These are phyloP conservation scores for Podosphaera aphanis DNA, from an alignment of 2,329 filamentous ascomycete genomes.

Conservation along the genomic window DNA sequence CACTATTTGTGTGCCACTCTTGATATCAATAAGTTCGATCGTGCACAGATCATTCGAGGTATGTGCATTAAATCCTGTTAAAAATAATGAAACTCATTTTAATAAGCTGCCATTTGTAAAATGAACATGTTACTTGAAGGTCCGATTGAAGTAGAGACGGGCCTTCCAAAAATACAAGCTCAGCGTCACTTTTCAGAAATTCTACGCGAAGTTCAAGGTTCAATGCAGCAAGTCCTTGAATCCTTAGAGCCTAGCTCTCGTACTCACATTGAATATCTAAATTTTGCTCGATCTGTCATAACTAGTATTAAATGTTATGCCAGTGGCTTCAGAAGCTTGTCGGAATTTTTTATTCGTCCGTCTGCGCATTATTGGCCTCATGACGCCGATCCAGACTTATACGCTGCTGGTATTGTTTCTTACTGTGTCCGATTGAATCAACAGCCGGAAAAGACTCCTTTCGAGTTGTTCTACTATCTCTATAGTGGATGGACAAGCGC, in stretches of 20 bases:
- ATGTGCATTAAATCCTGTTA: neutral
- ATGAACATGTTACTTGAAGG: constrained; percentile 6
- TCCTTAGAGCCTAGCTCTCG: constrained; percentile 5
- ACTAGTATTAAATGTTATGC: constrained; percentile 10
- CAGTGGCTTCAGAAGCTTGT: constrained; percentile 9
- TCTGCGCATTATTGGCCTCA: constrained; percentile 13
- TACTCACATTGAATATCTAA: constrained; percentile 9
- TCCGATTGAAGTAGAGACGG: constrained; percentile 2
- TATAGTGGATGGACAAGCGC: constrained; percentile 12
- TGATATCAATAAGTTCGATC: neutral
- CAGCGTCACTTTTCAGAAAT: constrained; percentile 6
- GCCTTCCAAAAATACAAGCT: constrained; percentile 5
- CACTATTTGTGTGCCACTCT: constrained; percentile 4
- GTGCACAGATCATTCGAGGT: constrained; percentile 4
- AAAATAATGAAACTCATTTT: neutral
- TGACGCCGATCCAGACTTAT: constrained; percentile 12
- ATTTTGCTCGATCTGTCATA: constrained; percentile 8
- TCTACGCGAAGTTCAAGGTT: constrained; percentile 9
- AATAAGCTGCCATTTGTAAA: constrained; percentile 4
- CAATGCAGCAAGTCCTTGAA: constrained; percentile 10
- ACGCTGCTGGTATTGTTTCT: constrained; percentile 11
- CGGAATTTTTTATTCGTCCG: constrained; percentile 10
- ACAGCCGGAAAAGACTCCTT: constrained; percentile 6
- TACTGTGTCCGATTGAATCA: constrained; percentile 10
- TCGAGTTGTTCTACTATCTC: constrained; percentile 13